These are phyloP conservation scores for Diplodia mutila DNA, from an alignment of 2,329 filamentous ascomycete genomes.

Conservation along the genomic window DNA sequence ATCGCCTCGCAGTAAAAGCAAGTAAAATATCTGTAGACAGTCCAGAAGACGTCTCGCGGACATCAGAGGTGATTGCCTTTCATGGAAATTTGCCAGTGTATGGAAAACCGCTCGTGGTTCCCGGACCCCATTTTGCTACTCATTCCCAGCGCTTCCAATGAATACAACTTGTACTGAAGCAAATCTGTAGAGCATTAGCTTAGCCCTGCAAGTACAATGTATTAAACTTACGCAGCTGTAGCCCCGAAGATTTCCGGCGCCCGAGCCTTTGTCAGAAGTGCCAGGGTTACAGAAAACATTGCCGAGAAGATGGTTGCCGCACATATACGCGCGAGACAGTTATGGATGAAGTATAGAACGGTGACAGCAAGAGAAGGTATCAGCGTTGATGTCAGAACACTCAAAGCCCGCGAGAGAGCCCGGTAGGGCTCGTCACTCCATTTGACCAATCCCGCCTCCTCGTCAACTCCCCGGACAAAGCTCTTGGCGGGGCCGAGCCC, in stretches of 20 bases:
- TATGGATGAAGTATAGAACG: background rate
- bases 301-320: background rate
- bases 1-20: too few species aligned
- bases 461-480: background rate
- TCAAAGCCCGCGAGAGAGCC: background rate
- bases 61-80: too few species aligned
- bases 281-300: conserved; percentile 1
- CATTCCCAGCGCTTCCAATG: conserved; percentile 9
- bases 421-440: background rate
- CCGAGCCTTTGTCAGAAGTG: conserved; percentile 1
- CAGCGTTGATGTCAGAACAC: background rate
- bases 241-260: conserved; percentile 5
- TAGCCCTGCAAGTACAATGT: too few species aligned
- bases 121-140: too few species aligned
- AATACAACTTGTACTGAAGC: conserved; percentile 11
- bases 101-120: too few species aligned
- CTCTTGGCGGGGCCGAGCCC: background rate
- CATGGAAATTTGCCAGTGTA: too few species aligned
- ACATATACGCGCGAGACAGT: background rate
- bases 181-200: too few species aligned
- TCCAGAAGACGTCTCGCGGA: too few species aligned
- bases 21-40: too few species aligned
- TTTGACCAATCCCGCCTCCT: background rate
- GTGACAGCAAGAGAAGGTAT: background rate
- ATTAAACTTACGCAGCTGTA: conserved; percentile 9